These are phyloP conservation scores for Apiotrichum porosum DNA, from an alignment of 1,284 basidiomycete genomes.

Conservation along the genomic window DNA sequence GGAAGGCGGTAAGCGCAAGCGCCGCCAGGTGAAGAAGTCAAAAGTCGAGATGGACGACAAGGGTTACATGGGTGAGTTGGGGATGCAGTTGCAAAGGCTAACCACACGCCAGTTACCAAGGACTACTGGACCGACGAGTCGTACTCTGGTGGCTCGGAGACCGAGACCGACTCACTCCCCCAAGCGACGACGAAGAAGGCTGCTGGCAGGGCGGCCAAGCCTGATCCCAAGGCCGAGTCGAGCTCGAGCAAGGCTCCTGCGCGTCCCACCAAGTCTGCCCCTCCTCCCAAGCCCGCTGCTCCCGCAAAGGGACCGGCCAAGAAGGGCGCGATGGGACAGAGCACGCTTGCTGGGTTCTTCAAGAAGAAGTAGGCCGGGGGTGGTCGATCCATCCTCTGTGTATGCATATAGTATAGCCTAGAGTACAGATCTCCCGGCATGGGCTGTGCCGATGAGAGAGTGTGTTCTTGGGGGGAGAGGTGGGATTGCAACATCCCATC, in stretches of 20 bases:
- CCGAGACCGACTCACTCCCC: slow-evolving; percentile 18
- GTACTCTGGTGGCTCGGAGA: slow-evolving; percentile 26
- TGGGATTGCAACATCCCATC: too few species aligned
- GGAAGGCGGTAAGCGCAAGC: slow-evolving; percentile 4
- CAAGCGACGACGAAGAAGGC: too few species aligned
- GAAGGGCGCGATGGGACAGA: slow-evolving; percentile 24
- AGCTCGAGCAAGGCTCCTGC: neutral
- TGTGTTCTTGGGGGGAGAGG: too few species aligned
- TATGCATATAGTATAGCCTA: too few species aligned
- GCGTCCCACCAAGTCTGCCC: neutral
- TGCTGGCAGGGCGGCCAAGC: neutral
- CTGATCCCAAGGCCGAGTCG: neutral
- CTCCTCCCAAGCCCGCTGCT: slow-evolving; percentile 5
- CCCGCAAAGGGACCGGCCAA: slow-evolving; percentile 11
- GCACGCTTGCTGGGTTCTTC: slow-evolving; percentile 39
- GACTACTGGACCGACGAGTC: slow-evolving; percentile 35
- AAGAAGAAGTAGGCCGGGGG: slow-evolving; percentile 37
- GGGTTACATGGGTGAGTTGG: slow-evolving; percentile 41
- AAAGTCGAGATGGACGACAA: slow-evolving; percentile 35
- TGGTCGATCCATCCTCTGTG: too few species aligned
- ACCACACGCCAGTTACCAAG: slow-evolving; percentile 26
- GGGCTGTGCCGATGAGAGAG: too few species aligned
- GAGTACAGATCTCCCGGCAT: too few species aligned
- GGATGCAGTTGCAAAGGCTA: neutral
- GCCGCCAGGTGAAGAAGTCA: slow-evolving; percentile 38